phyloP scores from a whole-genome alignment of 768 basidiomycete genomes.

The Butyriboletus loyo region DNA sequence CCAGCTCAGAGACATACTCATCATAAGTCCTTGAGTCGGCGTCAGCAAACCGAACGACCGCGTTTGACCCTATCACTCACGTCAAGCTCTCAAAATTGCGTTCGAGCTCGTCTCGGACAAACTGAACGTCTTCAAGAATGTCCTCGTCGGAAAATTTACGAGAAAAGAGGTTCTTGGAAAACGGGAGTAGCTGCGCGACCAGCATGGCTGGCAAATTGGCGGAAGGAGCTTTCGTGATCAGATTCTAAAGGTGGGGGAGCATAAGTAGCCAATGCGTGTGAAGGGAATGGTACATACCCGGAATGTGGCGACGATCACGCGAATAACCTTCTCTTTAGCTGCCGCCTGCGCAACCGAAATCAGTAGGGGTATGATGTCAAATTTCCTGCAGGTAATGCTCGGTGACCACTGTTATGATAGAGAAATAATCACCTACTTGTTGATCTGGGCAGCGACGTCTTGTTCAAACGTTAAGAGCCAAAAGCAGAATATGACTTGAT shows the following conservation, averaged over 20 bases:
- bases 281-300: constrained; percentile 44
- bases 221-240: constrained; percentile 83
- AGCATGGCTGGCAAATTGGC: constrained; percentile 94
- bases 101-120: constrained; percentile 82
- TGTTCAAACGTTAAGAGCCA: constrained; percentile 94
- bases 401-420: background rate
- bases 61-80: constrained; percentile 42
- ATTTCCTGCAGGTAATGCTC: constrained; percentile 55
- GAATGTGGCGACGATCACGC: constrained; percentile 90
- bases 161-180: constrained; percentile 75
- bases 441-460: constrained; percentile 79
- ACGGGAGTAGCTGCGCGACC: constrained; percentile 81
- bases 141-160: constrained; percentile 97
- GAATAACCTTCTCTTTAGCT: constrained; percentile 95
- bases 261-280: constrained; percentile 5
- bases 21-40: constrained; percentile 75
- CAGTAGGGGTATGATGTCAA: constrained; percentile 83
- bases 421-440: constrained; percentile 55
- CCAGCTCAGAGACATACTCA: constrained; percentile 89
- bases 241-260: constrained; percentile 51
- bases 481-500: constrained; percentile 88
- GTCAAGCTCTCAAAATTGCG: constrained; percentile 85
- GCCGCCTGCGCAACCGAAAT: constrained; percentile 83
- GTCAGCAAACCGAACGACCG: background rate
- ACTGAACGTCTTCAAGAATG: constrained; percentile 86